Conservation (phyloP, 192 early-diverging fungal genomes). For the Chytriomyces sp. region DNA sequence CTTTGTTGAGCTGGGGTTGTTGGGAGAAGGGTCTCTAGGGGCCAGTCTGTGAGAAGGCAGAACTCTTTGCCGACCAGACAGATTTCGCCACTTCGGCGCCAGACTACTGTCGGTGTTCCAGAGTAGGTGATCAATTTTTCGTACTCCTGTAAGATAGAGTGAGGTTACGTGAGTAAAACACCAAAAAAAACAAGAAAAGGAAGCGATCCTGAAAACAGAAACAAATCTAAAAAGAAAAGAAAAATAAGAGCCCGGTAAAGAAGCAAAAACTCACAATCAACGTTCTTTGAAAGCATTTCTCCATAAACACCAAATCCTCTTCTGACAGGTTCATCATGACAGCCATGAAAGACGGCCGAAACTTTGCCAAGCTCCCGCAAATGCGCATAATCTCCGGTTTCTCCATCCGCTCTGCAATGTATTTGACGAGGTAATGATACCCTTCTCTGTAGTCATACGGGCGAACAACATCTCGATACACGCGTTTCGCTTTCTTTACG, state of each 20-base stretch:
- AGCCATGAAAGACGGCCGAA: conserved; percentile 91
- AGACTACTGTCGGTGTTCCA: conserved; percentile 94
- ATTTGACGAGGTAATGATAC: conserved; percentile 87
- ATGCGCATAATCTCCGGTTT: conserved; percentile 88
- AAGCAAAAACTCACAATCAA: conserved; percentile 56
- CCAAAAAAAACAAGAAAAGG: too few relatives aligned
- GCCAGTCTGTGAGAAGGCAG: conserved; percentile 90
- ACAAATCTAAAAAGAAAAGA: too few relatives aligned
- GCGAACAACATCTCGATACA: conserved; percentile 78
- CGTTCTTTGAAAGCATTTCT: conserved; percentile 94
- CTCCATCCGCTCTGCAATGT: conserved; percentile 82
- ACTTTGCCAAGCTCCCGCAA: conserved; percentile 83
- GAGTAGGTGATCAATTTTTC: conserved; percentile 95
- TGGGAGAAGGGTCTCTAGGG: conserved; percentile 74
- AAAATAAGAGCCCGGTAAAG: neutral
- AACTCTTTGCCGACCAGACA: conserved; percentile 96
- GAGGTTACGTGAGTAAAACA: too few relatives aligned
- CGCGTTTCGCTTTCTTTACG: conserved; percentile 57
- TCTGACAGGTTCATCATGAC: conserved; percentile 92
- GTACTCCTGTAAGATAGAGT: conserved; percentile 70
- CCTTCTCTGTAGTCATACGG: conserved; percentile 93
- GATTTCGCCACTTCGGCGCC: conserved; percentile 96
- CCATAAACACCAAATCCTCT: conserved; percentile 95
- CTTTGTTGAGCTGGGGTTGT: conserved; percentile 55
- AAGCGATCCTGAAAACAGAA: too few relatives aligned